These are phyloP conservation scores for Strombidium stylifer DNA, from an alignment of 73 alveolate genomes.

Conservation along the genomic window DNA sequence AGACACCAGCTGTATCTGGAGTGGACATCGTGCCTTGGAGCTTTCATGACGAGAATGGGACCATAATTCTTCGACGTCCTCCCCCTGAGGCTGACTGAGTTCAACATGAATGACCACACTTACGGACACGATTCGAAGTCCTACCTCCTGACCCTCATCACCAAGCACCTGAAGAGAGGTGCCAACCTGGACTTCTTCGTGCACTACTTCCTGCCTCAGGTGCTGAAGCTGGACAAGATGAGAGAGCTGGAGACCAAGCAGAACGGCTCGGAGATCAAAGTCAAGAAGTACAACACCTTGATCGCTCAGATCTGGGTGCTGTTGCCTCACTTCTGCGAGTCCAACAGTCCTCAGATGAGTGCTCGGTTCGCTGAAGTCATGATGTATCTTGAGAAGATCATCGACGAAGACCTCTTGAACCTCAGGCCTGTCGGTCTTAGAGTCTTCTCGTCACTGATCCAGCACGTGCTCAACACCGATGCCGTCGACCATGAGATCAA, in stretches of 20 bases:
- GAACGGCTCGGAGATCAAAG: constrained; percentile 14
- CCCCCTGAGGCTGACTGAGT: constrained; percentile 25
- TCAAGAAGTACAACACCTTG: constrained; percentile 32
- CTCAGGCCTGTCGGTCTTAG: constrained; percentile 24
- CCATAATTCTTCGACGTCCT: constrained; percentile 40
- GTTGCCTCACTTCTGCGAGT: constrained; percentile 41
- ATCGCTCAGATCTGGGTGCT: constrained; percentile 47
- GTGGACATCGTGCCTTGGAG: constrained; percentile 49
- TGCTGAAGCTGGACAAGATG: constrained; percentile 1
- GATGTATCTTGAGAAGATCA: constrained; percentile 31
- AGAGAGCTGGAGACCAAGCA: not conserved
- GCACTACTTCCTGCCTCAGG: constrained; percentile 36
- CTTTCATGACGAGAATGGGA: constrained; percentile 29
- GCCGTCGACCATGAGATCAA: constrained; percentile 26
- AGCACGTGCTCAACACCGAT: constrained; percentile 5
- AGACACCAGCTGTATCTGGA: not conserved
- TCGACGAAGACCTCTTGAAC: constrained; percentile 8
- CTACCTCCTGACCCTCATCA: constrained; percentile 22
- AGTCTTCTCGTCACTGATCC: constrained; percentile 11
- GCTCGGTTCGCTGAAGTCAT: constrained; percentile 36
- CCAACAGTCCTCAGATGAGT: constrained; percentile 12
- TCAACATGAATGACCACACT: constrained; percentile 25
- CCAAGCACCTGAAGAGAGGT: constrained; percentile 10
- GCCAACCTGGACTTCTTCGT: constrained; percentile 36
- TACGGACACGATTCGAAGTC: constrained; percentile 47